Conservation (phyloP, 176 grass and related monocot genomes). For the Secale cereale region DNA sequence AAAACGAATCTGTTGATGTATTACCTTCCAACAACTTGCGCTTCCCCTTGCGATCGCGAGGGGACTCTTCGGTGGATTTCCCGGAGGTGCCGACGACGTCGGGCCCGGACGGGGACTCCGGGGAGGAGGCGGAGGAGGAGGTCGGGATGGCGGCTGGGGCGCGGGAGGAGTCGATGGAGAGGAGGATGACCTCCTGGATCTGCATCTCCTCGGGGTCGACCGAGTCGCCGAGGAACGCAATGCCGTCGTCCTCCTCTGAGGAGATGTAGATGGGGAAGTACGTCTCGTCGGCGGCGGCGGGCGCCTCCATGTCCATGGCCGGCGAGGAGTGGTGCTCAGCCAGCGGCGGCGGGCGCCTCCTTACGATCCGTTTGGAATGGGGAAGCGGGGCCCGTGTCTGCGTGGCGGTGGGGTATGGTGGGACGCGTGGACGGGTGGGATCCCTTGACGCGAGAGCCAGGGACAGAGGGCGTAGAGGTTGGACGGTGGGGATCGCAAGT, state of each 20-base stretch:
- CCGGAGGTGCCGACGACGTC: neutral
- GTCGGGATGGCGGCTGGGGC: neutral
- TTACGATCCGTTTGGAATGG: neutral
- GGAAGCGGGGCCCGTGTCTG: neutral
- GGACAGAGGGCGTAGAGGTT: neutral
- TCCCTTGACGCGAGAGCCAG: neutral
- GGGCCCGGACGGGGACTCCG: neutral
- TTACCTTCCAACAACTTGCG: slow-evolving; percentile 39
- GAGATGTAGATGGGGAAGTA: slow-evolving; percentile 21
- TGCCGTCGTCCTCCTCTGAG: slow-evolving; percentile 6
- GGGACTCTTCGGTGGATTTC: neutral
- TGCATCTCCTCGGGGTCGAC: slow-evolving; percentile 34
- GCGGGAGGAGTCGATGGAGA: slow-evolving; percentile 29
- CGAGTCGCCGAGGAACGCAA: neutral
- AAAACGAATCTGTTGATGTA: neutral
- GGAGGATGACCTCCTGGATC: slow-evolving; percentile 45
- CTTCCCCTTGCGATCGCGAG: slow-evolving; percentile 35
- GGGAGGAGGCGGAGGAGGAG: neutral
- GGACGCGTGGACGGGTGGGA: slow-evolving; percentile 1
- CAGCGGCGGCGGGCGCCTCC: neutral
- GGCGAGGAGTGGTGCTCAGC: neutral
- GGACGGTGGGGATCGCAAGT: neutral
- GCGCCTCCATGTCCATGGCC: slow-evolving; percentile 40
- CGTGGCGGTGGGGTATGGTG: neutral
- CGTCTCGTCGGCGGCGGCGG: neutral